A percentile compares a stretch with the other conserved stretches of the same genome.
Conservation (phyloP, 345 rosid species). For the Populus deltoides region DNA sequence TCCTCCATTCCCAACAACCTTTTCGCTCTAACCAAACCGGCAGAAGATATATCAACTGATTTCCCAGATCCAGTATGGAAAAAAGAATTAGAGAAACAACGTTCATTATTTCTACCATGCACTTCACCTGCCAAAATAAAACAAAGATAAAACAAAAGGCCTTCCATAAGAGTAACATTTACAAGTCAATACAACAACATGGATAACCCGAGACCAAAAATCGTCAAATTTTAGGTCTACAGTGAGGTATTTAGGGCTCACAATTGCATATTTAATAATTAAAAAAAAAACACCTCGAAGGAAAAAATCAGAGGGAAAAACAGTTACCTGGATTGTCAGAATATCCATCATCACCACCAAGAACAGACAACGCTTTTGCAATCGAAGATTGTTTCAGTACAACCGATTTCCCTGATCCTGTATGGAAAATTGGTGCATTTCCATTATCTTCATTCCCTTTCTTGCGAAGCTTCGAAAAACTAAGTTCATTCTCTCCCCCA, state of each 20-base stretch:
- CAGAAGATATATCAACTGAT: constrained; percentile 57
- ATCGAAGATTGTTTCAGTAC: constrained; percentile 57
- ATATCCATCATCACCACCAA: constrained; percentile 26
- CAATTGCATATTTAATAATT: too few species aligned
- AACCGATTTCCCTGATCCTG: constrained; percentile 64
- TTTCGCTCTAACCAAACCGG: constrained; percentile 69
- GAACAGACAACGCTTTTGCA: constrained; percentile 58
- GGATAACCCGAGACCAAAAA: too few species aligned
- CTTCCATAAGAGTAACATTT: too few species aligned
- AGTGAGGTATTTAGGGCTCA: too few species aligned
- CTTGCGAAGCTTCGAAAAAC: constrained; percentile 44
- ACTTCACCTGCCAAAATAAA: too few species aligned
- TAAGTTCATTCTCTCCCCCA: constrained; percentile 18
- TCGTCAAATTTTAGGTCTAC: too few species aligned
- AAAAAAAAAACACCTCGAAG: too few species aligned
- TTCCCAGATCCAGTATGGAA: constrained; percentile 84
- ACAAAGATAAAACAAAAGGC: too few species aligned
- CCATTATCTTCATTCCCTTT: constrained; percentile 15
- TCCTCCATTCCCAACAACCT: constrained; percentile 59
- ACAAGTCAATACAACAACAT: too few species aligned
- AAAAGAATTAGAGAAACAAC: constrained; percentile 39
- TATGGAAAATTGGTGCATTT: constrained; percentile 49
- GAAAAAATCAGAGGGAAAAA: too few species aligned
- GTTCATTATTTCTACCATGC: constrained; percentile 20
- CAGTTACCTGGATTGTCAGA: too few species aligned